These are phyloP conservation scores for Naumovozyma dairenensis DNA, from an alignment of 805 yeast genomes.

Conservation along the genomic window DNA sequence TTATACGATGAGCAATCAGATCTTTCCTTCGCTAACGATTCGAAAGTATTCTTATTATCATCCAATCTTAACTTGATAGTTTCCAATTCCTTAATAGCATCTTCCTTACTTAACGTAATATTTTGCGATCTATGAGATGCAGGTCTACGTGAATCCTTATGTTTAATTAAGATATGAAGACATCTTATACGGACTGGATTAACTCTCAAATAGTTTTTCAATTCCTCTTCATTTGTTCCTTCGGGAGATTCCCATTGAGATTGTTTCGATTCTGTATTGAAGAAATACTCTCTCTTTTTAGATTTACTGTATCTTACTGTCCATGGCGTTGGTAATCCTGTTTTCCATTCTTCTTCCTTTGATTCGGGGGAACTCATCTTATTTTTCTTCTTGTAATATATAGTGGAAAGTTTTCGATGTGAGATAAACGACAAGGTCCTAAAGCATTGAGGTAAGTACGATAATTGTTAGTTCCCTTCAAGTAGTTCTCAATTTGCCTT, in stretches of 20 bases:
- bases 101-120: constrained; percentile 74
- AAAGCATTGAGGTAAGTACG: too few species aligned
- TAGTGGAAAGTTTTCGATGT: not conserved
- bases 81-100: constrained; percentile 58
- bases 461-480: too few species aligned
- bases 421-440: too few species aligned
- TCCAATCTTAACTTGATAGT: constrained; percentile 45
- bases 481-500: too few species aligned
- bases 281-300: constrained; percentile 76
- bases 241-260: constrained; percentile 89
- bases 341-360: constrained; percentile 16
- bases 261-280: constrained; percentile 56
- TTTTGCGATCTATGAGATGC: constrained; percentile 78
- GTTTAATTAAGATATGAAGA: constrained; percentile 76
- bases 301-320: constrained; percentile 66
- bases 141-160: constrained; percentile 76
- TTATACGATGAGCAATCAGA: constrained; percentile 84
- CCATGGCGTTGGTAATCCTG: constrained; percentile 88
- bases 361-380: not conserved
- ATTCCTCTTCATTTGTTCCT: constrained; percentile 57
- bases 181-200: constrained; percentile 67
- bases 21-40: constrained; percentile 68
- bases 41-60: constrained; percentile 30
- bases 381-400: not conserved
- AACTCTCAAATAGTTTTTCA: constrained; percentile 46